Evolutionary conservation across 805 yeast genomes (phyloP), one percentile per base, ranked within the genome.

Genomic region (Monosporozyma yasuniensis): DNA sequence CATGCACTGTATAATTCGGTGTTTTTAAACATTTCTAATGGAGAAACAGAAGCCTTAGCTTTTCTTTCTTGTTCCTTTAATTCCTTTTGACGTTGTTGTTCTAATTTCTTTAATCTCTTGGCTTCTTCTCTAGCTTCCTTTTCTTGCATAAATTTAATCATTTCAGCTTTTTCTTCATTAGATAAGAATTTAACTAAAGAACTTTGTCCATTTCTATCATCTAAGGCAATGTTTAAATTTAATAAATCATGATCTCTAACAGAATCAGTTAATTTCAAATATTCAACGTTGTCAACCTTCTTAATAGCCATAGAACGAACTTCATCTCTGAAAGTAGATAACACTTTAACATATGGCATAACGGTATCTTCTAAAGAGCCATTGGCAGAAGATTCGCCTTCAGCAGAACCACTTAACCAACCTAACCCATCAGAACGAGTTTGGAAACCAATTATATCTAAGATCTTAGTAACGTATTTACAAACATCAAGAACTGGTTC

Each of bases 121-220:
- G 54, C 50, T 48, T 51, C 51, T 25, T 59, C 63, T 32, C 81
- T 79, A 53, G 77, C 80, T 46, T 72, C 77, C 58, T 77, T 77
- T 56, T 79, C 80, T 54, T 75, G 72, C 54, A 84, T 84, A 43
- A 70, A 64, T 28, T 65, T 65, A 12, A 84, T 59, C 42, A 87
- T 72, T 52, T 84, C 91, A 37, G 71, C 73, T 63, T 78, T 80
- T 64, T 91, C 98, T 30, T 73, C 75, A 7, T 72, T 78, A 48
- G 78, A 81, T 55, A 93, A 72, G 58, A 91, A 84, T 67, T 93
- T 93, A 43, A 93, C 76, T 52, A 93, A 75, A 0, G 97, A 90
- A n/a, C 81, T 76, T 58, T 77, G 79, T 2, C 83, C 89, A 52
- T 77, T 84, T 60, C 97, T 80, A 68, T 93, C 99, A 64, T 91